phyloP scores from a whole-genome alignment of 2,329 filamentous ascomycete species.

The Aspergillus felis region DNA sequence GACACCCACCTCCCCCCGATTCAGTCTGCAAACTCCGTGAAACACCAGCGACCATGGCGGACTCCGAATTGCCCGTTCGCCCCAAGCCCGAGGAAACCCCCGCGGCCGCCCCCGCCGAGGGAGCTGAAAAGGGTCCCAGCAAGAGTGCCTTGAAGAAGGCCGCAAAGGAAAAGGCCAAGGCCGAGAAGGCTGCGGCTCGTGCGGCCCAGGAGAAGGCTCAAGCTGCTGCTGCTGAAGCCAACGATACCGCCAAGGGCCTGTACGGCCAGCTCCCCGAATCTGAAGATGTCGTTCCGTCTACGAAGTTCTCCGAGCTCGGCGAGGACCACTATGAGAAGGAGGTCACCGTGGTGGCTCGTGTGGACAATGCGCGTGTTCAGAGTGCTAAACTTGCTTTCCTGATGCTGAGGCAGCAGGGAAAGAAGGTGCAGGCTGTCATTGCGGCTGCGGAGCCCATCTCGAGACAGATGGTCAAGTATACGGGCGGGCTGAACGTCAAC shows the following conservation, averaged over 20 bases:
- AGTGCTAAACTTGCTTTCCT: slow-evolving; percentile 89
- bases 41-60: slow-evolving; percentile 29
- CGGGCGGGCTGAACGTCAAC: slow-evolving; percentile 69
- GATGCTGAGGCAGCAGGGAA: slow-evolving; percentile 73
- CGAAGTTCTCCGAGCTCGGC: slow-evolving; percentile 50
- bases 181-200: slow-evolving; percentile 65
- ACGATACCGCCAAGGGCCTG: slow-evolving; percentile 61
- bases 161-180: slow-evolving; percentile 86
- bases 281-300: slow-evolving; percentile 58
- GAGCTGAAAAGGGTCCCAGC: slow-evolving; percentile 42
- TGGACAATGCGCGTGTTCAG: slow-evolving; percentile 85
- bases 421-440: slow-evolving; percentile 78
- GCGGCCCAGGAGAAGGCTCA: slow-evolving; percentile 72
- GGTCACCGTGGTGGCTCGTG: slow-evolving; percentile 72
- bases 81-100: slow-evolving; percentile 36
- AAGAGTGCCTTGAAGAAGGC: slow-evolving; percentile 85
- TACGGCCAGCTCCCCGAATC: slow-evolving; percentile 69
- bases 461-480: slow-evolving; percentile 94
- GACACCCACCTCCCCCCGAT: not conserved
- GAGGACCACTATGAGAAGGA: slow-evolving; percentile 65
- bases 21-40: slow-evolving; percentile 2
- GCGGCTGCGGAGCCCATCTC: slow-evolving; percentile 62
- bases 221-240: slow-evolving; percentile 61
- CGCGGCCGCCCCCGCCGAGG: slow-evolving; percentile 29
- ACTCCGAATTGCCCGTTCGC: slow-evolving; percentile 38